Percentiles rank a stretch among this genome's conserved stretches.
These are phyloP conservation scores for Anthostomella pinea DNA, from an alignment of 2,329 filamentous ascomycete species.

Conservation along the genomic window DNA sequence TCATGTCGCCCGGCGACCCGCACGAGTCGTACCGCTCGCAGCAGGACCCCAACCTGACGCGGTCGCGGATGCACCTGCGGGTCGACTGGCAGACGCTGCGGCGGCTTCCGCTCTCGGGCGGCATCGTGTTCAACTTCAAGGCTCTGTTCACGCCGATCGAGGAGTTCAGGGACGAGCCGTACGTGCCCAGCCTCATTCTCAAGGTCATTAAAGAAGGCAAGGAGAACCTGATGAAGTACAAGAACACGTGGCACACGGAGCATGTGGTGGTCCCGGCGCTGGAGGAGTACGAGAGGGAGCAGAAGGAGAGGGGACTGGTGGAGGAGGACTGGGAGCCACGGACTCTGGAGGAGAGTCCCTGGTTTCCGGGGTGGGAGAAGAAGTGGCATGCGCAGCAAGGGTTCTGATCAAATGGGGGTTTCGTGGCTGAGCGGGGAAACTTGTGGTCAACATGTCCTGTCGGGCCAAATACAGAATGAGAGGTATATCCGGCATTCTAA, in stretches of 20 bases:
- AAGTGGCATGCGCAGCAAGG: conserved; percentile 55
- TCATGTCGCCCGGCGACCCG: conserved; percentile 66
- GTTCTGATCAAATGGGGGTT: conserved; percentile 17
- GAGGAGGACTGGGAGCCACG: conserved; percentile 60
- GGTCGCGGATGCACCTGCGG: conserved; percentile 63
- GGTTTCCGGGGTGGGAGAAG: conserved; percentile 72
- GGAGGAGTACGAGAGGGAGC: conserved; percentile 62
- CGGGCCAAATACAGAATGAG: too few relatives aligned
- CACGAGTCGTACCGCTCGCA: conserved; percentile 57
- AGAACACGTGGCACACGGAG: conserved; percentile 77
- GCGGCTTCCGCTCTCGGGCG: conserved; percentile 71
- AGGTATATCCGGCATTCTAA: too few relatives aligned
- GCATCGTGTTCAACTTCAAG: conserved; percentile 85
- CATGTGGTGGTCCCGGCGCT: conserved; percentile 67
- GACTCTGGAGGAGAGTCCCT: conserved; percentile 74
- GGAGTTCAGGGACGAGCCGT: conserved; percentile 69
- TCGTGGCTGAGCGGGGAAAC: background rate
- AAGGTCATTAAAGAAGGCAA: conserved; percentile 72
- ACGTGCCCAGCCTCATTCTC: conserved; percentile 64
- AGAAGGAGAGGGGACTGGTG: conserved; percentile 60
- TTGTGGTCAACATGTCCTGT: too few relatives aligned
- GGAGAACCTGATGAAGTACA: conserved; percentile 70
- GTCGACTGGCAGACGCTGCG: conserved; percentile 89
- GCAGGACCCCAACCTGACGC: conserved; percentile 55
- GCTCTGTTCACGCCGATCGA: conserved; percentile 74